Conservation (phyloP, 2,329 filamentous ascomycete species). For the Penicillium psychrosexuale region DNA sequence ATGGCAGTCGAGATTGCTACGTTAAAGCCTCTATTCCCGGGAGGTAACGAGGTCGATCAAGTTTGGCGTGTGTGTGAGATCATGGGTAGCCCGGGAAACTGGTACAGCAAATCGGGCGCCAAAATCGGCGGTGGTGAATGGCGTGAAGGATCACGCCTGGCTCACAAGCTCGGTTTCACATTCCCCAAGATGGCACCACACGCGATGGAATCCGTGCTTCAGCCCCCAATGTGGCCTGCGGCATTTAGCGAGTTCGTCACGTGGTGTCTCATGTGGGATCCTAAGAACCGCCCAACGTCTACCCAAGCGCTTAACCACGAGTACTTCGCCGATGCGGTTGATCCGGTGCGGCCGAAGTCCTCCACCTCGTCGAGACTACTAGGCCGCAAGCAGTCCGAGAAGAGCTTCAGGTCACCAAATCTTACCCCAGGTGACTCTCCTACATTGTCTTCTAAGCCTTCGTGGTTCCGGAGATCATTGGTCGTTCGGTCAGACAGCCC, state of each 20-base stretch:
- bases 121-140: conserved; percentile 94
- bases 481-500: conserved; percentile 73
- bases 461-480: conserved; percentile 95
- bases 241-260: conserved; percentile 91
- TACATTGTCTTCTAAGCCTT: conserved; percentile 73
- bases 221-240: conserved; percentile 84
- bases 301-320: conserved; percentile 92
- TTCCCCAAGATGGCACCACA: conserved; percentile 99
- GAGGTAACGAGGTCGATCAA: conserved; percentile 97
- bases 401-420: conserved; percentile 59
- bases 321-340: conserved; percentile 88
- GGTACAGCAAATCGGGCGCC: conserved; percentile 87
- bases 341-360: conserved; percentile 88
- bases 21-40: conserved; percentile 92
- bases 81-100: conserved; percentile 97
- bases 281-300: conserved; percentile 84
- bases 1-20: conserved; percentile 99
- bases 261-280: conserved; percentile 99
- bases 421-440: conserved; percentile 62
- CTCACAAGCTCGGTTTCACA: conserved; percentile 94
- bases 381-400: conserved; percentile 84
- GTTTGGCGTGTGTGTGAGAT: conserved; percentile 99
- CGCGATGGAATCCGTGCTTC: conserved; percentile 89
- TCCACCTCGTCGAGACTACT: conserved; percentile 73
- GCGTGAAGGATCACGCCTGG: conserved; percentile 88